Evolutionary conservation across 2,329 filamentous ascomycete genomes (phyloP).

Genomic region (Venturia pyrina): DNA sequence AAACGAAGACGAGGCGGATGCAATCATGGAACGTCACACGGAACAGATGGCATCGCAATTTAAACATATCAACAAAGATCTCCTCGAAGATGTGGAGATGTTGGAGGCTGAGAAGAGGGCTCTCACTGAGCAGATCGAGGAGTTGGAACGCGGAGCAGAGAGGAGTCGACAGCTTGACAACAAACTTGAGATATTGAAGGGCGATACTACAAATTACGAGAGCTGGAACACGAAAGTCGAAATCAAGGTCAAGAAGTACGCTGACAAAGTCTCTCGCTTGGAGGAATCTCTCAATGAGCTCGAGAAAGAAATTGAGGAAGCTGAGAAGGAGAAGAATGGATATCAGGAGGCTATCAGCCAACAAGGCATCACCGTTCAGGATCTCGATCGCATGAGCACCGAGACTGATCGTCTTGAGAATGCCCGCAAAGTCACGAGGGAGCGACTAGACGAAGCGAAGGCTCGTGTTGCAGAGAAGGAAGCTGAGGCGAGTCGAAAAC

Average conservation of each 20-base stretch:
- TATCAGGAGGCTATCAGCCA: conserved; percentile 83
- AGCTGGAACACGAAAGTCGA: conserved; percentile 82
- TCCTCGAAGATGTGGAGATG: conserved; percentile 71
- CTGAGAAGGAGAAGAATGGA: conserved; percentile 68
- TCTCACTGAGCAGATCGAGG: conserved; percentile 76
- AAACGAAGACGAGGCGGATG: conserved; percentile 78
- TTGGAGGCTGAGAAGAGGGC: conserved; percentile 79
- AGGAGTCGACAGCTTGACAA: conserved; percentile 77
- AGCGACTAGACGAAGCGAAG: conserved; percentile 76
- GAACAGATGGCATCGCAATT: conserved; percentile 83
- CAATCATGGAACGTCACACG: conserved; percentile 73
- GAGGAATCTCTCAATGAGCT: conserved; percentile 72
- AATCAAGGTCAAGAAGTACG: conserved; percentile 81
- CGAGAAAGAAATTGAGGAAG: conserved; percentile 63
- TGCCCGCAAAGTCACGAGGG: conserved; percentile 66
- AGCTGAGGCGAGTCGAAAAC: conserved; percentile 69
- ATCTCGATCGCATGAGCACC: conserved; percentile 97
- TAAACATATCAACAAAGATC: conserved; percentile 72
- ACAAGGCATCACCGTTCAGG: conserved; percentile 90
- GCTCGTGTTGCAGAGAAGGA: conserved; percentile 77
- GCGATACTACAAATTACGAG: conserved; percentile 91
- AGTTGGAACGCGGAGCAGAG: conserved; percentile 76
- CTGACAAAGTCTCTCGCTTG: conserved; percentile 68
- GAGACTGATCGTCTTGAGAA: conserved; percentile 91
- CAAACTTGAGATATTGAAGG: conserved; percentile 85